Evolutionary conservation across 2,329 filamentous ascomycete genomes (phyloP).

Genomic region (Samsoniella hepiali): DNA sequence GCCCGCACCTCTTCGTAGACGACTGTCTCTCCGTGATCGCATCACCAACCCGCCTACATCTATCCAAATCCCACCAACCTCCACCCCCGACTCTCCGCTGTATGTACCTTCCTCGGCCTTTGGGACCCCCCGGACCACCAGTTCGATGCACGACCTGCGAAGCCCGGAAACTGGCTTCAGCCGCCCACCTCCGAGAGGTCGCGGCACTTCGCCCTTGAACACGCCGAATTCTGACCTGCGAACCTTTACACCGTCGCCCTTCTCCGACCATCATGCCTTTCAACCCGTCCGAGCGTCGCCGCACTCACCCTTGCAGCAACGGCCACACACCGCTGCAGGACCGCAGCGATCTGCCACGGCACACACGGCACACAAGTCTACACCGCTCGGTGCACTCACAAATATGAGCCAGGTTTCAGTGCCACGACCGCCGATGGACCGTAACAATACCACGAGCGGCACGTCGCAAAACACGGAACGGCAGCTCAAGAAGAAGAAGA

Average conservation of each 20-base stretch:
- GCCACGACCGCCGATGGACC: conserved; percentile 39
- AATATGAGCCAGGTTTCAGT: conserved; percentile 54
- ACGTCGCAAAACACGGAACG: conserved; percentile 33
- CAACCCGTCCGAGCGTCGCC: conserved; percentile 61
- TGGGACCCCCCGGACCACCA: conserved; percentile 29
- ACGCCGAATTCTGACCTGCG: conserved; percentile 38
- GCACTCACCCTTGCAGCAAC: conserved; percentile 60
- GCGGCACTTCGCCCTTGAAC: conserved; percentile 20
- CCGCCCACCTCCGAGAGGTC: conserved; percentile 1
- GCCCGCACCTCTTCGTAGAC: conserved; percentile 32
- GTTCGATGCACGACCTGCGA: conserved; percentile 13
- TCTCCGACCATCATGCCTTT: conserved; percentile 56
- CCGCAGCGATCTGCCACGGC: conserved; percentile 30
- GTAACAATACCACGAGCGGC: conserved; percentile 28
- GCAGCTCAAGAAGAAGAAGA: conserved; percentile 60
- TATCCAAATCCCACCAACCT: conserved; percentile 49
- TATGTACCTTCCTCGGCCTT: conserved; percentile 32
- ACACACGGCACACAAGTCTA: conserved; percentile 49
- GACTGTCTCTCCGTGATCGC: conserved; percentile 50
- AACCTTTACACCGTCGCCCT: conserved; percentile 45
- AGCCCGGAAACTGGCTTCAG: conserved; percentile 10
- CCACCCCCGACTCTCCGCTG: conserved; percentile 23
- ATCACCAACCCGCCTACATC: conserved; percentile 50
- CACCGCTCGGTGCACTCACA: conserved; percentile 53
- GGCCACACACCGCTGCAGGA: conserved; percentile 49